A percentile compares a stretch with the other conserved stretches of the same genome.
Conservation (phyloP, 2,329 filamentous ascomycete genomes). For the Grosmannia huntii region DNA sequence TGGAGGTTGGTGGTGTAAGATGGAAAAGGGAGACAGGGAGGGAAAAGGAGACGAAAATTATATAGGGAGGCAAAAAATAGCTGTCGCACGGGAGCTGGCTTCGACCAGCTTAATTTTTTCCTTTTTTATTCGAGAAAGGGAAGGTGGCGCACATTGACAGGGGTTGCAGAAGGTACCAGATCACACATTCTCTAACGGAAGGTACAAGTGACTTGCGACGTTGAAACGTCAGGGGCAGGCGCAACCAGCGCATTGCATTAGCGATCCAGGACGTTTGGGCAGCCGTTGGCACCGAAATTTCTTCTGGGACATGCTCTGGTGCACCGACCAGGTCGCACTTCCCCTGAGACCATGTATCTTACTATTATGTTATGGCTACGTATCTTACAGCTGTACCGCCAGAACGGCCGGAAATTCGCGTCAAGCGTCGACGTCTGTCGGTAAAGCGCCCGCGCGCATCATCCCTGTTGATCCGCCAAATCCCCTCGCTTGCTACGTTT, state of each 20-base stretch:
- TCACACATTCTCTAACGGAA: background rate
- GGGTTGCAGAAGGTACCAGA: conserved; percentile 8
- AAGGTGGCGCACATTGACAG: conserved; percentile 13
- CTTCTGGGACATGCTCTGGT: background rate
- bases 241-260: background rate
- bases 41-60: conserved; percentile 21
- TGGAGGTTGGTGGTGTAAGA: conserved; percentile 20
- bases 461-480: background rate
- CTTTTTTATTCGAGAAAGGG: conserved; percentile 14
- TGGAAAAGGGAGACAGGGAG: conserved; percentile 18
- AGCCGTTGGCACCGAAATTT: background rate
- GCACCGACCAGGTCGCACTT: conserved; percentile 5
- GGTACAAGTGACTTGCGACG: conserved; percentile 1
- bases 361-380: background rate
- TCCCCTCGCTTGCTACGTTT: background rate
- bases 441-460: background rate
- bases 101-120: conserved; percentile 3
- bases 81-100: conserved; percentile 2
- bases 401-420: background rate
- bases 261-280: background rate
- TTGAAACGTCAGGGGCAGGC: background rate
- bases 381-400: background rate
- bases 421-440: background rate
- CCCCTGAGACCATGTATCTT: conserved; percentile 3
- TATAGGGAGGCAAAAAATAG: conserved; percentile 15